phyloP scores from a whole-genome alignment of 345 rosid species.

The Citrus glauca region DNA sequence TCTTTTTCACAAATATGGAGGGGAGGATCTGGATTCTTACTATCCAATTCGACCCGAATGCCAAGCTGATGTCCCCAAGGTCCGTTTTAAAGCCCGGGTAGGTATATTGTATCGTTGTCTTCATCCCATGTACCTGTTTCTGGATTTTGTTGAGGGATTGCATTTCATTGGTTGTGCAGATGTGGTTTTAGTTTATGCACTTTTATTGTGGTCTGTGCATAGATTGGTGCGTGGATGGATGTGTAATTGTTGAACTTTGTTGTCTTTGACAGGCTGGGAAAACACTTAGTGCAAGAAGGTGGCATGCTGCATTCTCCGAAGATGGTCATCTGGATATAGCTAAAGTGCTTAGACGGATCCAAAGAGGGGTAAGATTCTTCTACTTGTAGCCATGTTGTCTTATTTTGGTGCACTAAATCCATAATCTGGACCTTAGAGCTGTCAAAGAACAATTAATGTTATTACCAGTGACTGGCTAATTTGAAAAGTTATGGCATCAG shows the following conservation, averaged over 20 bases:
- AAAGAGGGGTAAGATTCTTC: slow-evolving; percentile 64
- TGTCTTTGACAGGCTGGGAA: slow-evolving; percentile 62
- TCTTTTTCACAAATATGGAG: slow-evolving; percentile 44
- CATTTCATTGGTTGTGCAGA: not conserved
- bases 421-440: not conserved
- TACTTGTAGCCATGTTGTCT: not conserved
- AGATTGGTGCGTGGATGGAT: not conserved
- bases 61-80: slow-evolving; percentile 56
- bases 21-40: slow-evolving; percentile 62
- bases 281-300: slow-evolving; percentile 85
- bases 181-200: not conserved
- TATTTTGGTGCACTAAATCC: not conserved
- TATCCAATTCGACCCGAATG: slow-evolving; percentile 77
- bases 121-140: not conserved
- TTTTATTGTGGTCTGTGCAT: not conserved
- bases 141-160: not conserved
- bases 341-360: slow-evolving; percentile 80
- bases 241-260: not conserved
- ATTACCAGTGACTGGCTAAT: not conserved
- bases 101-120: not conserved
- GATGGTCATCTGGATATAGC: slow-evolving; percentile 88
- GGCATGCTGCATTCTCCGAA: slow-evolving; percentile 83
- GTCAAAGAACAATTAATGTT: not conserved
- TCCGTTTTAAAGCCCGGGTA: slow-evolving; percentile 77
- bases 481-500: not conserved